Conservation (phyloP, 805 yeast species). For the Candida insectorum region DNA sequence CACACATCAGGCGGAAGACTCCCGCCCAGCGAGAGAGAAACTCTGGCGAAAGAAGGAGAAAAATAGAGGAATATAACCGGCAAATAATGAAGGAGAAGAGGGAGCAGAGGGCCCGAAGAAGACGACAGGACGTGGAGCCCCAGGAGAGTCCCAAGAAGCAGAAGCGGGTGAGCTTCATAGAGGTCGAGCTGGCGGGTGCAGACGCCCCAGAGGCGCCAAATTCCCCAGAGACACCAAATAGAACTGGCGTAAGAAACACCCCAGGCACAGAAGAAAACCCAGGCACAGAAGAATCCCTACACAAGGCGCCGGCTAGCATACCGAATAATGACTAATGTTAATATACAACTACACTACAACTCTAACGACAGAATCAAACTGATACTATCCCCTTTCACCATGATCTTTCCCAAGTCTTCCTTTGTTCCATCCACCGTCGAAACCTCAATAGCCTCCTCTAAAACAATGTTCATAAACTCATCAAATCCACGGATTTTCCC, state of each 20-base stretch:
- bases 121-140: slow-evolving; percentile 4
- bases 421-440: slow-evolving; percentile 46
- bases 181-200: slow-evolving; percentile 1
- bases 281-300: neutral
- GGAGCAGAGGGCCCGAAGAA: slow-evolving; percentile 15
- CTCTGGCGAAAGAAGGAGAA: slow-evolving; percentile 15
- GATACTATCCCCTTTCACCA: slow-evolving; percentile 92
- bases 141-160: slow-evolving; percentile 16
- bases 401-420: slow-evolving; percentile 64
- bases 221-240: neutral
- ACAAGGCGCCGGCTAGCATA: too few relatives aligned
- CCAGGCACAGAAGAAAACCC: neutral
- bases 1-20: neutral
- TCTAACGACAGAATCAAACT: slow-evolving; percentile 58
- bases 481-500: slow-evolving; percentile 92
- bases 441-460: slow-evolving; percentile 65
- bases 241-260: neutral
- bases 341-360: too few relatives aligned
- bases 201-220: neutral
- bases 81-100: slow-evolving; percentile 25
- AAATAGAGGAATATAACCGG: slow-evolving; percentile 24
- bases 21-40: slow-evolving; percentile 10
- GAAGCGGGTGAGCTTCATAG: slow-evolving; percentile 26
- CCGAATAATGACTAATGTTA: too few relatives aligned
- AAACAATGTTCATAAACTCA: slow-evolving; percentile 86